Percentiles rank a stretch among this genome's conserved stretches.
Conservation (phyloP, 2,329 filamentous ascomycete genomes). For the Colletotrichum ledebouriae region DNA sequence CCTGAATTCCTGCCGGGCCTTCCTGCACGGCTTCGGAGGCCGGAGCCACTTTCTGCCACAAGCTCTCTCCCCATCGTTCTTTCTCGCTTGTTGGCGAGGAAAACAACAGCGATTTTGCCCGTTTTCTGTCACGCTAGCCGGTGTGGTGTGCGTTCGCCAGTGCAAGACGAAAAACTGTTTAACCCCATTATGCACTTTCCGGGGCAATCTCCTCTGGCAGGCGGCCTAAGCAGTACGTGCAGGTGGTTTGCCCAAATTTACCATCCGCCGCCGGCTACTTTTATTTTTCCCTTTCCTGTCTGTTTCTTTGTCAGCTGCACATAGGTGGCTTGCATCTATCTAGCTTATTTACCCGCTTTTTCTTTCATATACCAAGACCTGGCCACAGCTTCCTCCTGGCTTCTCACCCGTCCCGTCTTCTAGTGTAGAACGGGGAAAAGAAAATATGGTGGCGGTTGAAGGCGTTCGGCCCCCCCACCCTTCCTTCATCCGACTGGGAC, state of each 20-base stretch:
- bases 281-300: no score
- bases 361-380: neutral
- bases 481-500: neutral
- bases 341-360: neutral
- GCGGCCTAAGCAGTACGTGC: neutral
- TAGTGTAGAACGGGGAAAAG: no score
- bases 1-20: slow-evolving; percentile 31
- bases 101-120: slow-evolving; percentile 1
- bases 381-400: slow-evolving; percentile 2
- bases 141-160: neutral
- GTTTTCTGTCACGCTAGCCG: slow-evolving; percentile 5
- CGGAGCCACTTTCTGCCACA: slow-evolving; percentile 24
- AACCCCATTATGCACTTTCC: slow-evolving; percentile 6
- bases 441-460: slow-evolving; percentile 2
- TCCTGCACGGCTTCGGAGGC: slow-evolving; percentile 19
- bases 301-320: slow-evolving; percentile 6
- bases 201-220: neutral
- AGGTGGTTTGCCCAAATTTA: slow-evolving; percentile 17
- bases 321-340: no score
- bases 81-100: neutral
- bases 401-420: no score
- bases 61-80: slow-evolving; percentile 7
- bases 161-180: no score
- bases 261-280: slow-evolving; percentile 11
- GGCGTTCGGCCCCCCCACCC: neutral